Evolutionary conservation across 1,284 basidiomycete genomes (phyloP), one percentile per base, ranked within the genome.

Genomic region (Volvariella surrecta): DNA sequence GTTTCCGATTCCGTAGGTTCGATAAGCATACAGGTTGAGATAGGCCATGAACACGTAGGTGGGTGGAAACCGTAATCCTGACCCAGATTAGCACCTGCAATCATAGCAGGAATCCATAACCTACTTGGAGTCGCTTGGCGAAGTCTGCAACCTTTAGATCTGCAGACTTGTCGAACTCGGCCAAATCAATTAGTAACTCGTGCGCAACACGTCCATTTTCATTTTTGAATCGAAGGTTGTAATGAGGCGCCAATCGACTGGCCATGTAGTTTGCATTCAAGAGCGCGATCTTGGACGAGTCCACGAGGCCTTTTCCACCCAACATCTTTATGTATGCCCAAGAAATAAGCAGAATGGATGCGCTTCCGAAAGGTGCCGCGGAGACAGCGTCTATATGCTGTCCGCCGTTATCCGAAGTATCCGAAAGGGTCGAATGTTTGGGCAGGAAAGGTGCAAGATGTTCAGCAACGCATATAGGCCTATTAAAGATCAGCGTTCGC

Each of bases 251-350:
- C 20, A 99, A 77, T 39, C 91, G 79, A 54, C 84, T 74, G 9
- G 94, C 93, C 74, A 98, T 96, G 64, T 99, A 99, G 66, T 99
- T 99, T 45, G 95, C 95, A 56, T 86, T 96, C 40, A 99, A 75
- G 20, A 99, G 73, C 1, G 95, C 89, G 21, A 89, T 68, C 57
- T 88, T 88, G 7, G 93, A 89, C 2, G 91, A 83, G 51, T 90
- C 76, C 32, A 81, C 79, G 34, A 99, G 75, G 13, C 94, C 95
- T 45, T 77, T 66, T 17, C 93, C 94, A 24, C 95, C 95, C 22
- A 98, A 81, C 95, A 98, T 97, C 71, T 90, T 92, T 71, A 94
- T 89, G 63, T 93, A 94, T 13, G 92, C 90, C 95, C 95, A 99
- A 1, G 95, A 97, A 59, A 99, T 98, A 49, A 95, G 77, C 43